These are phyloP conservation scores for Ulvella scutata DNA, from an alignment of 139 green algal species.

Conservation along the genomic window DNA sequence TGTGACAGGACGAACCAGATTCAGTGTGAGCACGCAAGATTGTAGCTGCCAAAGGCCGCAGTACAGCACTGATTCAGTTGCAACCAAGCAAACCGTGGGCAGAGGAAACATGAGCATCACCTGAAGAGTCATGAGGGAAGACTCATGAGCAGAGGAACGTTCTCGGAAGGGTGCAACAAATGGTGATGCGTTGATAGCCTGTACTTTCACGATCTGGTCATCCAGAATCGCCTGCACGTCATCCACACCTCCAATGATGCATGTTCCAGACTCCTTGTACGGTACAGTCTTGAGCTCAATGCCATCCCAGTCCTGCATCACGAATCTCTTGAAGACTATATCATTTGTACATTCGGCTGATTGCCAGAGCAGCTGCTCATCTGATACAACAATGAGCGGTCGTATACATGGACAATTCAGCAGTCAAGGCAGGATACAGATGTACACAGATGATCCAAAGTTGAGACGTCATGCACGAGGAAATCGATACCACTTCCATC, in stretches of 20 bases:
- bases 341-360: no score
- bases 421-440: no score
- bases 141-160: slow-evolving; percentile 19
- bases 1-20: no score
- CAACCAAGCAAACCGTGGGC: background rate
- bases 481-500: slow-evolving; percentile 28
- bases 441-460: no score
- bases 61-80: no score
- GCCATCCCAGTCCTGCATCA: slow-evolving; percentile 43
- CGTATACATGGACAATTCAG: no score
- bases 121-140: slow-evolving; percentile 17
- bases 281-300: slow-evolving; percentile 48
- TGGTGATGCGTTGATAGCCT: slow-evolving; percentile 46
- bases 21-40: no score
- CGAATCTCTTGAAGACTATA: no score
- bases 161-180: slow-evolving; percentile 41
- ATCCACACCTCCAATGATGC: slow-evolving; percentile 61
- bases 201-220: slow-evolving; percentile 58
- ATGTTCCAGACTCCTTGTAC: slow-evolving; percentile 72
- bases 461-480: background rate
- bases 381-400: no score
- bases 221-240: slow-evolving; percentile 57
- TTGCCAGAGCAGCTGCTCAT: no score
- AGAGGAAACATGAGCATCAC: background rate
- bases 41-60: no score